A percentile compares a stretch with the other conserved stretches of the same genome.
Evolutionary conservation across 306 rosid genomes (phyloP).

Genomic region (Nissolia schottii): DNA sequence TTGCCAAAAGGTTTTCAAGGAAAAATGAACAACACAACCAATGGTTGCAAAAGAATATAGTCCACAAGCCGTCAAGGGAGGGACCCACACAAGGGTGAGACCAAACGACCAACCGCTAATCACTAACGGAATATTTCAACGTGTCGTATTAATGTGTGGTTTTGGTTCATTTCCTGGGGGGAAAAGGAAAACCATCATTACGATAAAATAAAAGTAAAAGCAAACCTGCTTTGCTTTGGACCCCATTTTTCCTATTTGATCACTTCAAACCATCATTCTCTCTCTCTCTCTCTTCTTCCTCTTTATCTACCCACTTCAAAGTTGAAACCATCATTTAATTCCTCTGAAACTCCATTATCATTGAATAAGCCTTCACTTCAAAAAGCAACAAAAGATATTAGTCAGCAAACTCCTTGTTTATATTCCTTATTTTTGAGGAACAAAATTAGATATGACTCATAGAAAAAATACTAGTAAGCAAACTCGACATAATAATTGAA

Average conservation of each 20-base stretch:
- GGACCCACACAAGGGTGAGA: constrained; percentile 23
- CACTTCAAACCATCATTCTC: not conserved
- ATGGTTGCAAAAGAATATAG: not conserved
- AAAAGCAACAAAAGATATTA: not conserved
- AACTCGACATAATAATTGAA: too few relatives aligned
- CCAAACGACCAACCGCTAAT: constrained; percentile 39
- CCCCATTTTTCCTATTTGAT: too few relatives aligned
- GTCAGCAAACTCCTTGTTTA: not conserved
- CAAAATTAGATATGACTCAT: too few relatives aligned
- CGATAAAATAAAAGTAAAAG: not conserved
- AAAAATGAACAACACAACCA: not conserved
- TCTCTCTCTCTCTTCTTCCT: not conserved
- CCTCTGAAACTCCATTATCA: not conserved
- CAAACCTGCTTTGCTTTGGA: constrained; percentile 8
- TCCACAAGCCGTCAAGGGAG: constrained; percentile 1
- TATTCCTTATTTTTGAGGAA: too few relatives aligned
- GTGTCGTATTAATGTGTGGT: constrained; percentile 15
- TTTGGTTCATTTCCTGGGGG: not conserved
- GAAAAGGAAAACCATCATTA: not conserved
- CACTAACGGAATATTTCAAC: constrained; percentile 32
- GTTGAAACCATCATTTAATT: not conserved
- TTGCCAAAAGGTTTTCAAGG: not conserved
- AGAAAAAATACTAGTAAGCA: too few relatives aligned
- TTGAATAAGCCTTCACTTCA: not conserved
- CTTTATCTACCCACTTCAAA: not conserved